These are phyloP conservation scores for Ganoderma meredithae DNA, from an alignment of 1,284 basidiomycete genomes.

Conservation along the genomic window DNA sequence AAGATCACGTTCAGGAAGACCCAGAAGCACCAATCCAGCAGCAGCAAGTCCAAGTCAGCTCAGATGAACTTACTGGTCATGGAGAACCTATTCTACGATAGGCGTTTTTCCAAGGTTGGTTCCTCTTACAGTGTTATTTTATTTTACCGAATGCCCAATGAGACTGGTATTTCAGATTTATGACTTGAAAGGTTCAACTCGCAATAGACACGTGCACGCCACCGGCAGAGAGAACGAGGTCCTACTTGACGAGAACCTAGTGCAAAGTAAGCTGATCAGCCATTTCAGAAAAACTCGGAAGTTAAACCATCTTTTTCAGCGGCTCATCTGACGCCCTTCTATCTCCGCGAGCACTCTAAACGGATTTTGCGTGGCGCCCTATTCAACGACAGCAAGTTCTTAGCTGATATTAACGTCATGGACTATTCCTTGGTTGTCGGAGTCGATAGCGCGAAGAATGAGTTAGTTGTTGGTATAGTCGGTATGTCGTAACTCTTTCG, in stretches of 20 bases:
- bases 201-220: slow-evolving; percentile 90
- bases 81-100: slow-evolving; percentile 97
- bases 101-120: slow-evolving; percentile 82
- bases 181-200: slow-evolving; percentile 92
- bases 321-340: slow-evolving; percentile 83
- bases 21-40: slow-evolving; percentile 62
- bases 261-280: slow-evolving; percentile 63
- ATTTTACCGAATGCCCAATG: neutral
- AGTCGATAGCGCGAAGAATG: slow-evolving; percentile 83
- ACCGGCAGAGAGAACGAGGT: slow-evolving; percentile 95
- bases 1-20: slow-evolving; percentile 93
- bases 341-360: slow-evolving; percentile 95
- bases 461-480: slow-evolving; percentile 96
- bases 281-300: neutral
- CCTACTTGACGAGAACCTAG: slow-evolving; percentile 92
- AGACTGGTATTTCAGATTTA: slow-evolving; percentile 70
- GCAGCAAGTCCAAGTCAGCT: slow-evolving; percentile 77
- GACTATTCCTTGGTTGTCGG: slow-evolving; percentile 98
- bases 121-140: neutral
- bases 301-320: slow-evolving; percentile 47
- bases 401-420: slow-evolving; percentile 98
- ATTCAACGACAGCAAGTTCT: slow-evolving; percentile 94
- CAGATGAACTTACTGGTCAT: slow-evolving; percentile 97
- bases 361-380: slow-evolving; percentile 90
- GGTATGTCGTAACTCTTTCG: slow-evolving; percentile 56